Base-by-base conservation (phyloP, 176 grass and related monocot species). In the Juncus inflexus region DNA sequence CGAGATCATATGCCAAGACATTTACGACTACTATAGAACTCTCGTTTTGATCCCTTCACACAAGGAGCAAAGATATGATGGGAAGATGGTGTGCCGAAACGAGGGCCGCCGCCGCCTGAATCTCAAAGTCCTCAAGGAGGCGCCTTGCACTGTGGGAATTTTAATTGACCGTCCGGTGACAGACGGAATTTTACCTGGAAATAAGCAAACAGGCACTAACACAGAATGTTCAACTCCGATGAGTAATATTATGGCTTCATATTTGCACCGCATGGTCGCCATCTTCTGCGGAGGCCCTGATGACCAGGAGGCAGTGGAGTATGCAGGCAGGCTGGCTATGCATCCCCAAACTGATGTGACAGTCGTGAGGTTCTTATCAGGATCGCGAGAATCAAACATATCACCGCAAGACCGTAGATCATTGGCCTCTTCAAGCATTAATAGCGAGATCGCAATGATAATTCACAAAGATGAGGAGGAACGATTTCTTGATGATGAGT, bases 61-160 rank as follows among this genome's bases (percentile, higher is more conserved):
- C 57, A 86, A 67, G 74, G 82, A 95, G 73, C 79, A 83, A 76
- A 70, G 86, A 1, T 83, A 85, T 40, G 90, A 90, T 61, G 67
- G 82, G 7, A 78, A 72, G 45, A 81, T 89, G 90, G 77, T 86
- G 39, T 80, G 73, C 61, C 73, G 77, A 1, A 67, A n/a, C 4
- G 70, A 89, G 9, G 86, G 64, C 2, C 60, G 76, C 3, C 70
- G 69, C 4, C 59, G 51, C 13, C 35, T 89, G 3, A 95, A 95
- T 73, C 60, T 64, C 3, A 69, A 76, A 36, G 15, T 95, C 51
- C 35, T 95, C 13, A 16, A 80, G 3, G 50, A 70, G 35, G 43
- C 79, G 53, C 83, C 83, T 0, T 95, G 90, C 80, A 83, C 90
- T 1, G 74, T 89, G 4, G 90, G 86, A 51, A 67, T 95, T 67